phyloP scores from a whole-genome alignment of 2,329 filamentous ascomycete genomes.

The Ophiobolus disseminans region DNA sequence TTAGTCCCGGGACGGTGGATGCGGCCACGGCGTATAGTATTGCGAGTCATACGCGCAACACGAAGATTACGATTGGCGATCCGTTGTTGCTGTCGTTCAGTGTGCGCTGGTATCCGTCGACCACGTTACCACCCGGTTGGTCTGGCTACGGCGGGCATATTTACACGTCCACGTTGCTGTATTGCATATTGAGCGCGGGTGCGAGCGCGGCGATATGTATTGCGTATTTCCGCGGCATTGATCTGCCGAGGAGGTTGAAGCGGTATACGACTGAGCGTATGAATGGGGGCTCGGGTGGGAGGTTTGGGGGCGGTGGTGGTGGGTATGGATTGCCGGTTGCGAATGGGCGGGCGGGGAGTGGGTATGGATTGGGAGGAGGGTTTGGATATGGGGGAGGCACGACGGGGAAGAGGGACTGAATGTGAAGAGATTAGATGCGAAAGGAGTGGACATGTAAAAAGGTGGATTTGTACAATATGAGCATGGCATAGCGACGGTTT shows the following conservation, averaged over 20 bases:
- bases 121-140: constrained; percentile 68
- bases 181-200: constrained; percentile 56
- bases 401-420: constrained; percentile 55
- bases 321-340: constrained; percentile 42
- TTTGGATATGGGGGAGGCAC: constrained; percentile 54
- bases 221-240: constrained; percentile 62
- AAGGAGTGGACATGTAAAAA: too few relatives aligned
- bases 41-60: constrained; percentile 64
- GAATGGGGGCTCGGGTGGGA: constrained; percentile 45
- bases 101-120: constrained; percentile 85
- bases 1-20: constrained; percentile 76
- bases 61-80: constrained; percentile 85
- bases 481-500: not conserved
- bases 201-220: constrained; percentile 60
- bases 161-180: constrained; percentile 58
- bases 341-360: constrained; percentile 49
- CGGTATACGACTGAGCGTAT: constrained; percentile 64
- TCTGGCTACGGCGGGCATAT: constrained; percentile 59
- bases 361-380: constrained; percentile 49
- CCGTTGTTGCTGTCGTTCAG: constrained; percentile 78
- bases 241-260: constrained; percentile 59
- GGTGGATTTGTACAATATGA: too few relatives aligned
- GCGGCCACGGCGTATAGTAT: constrained; percentile 88
- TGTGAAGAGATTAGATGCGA: too few relatives aligned
- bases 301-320: constrained; percentile 44